Evolutionary conservation across 169 alveolate species (phyloP), one percentile per base, ranked within the genome.

Genomic region (Cryptosporidium felis): DNA sequence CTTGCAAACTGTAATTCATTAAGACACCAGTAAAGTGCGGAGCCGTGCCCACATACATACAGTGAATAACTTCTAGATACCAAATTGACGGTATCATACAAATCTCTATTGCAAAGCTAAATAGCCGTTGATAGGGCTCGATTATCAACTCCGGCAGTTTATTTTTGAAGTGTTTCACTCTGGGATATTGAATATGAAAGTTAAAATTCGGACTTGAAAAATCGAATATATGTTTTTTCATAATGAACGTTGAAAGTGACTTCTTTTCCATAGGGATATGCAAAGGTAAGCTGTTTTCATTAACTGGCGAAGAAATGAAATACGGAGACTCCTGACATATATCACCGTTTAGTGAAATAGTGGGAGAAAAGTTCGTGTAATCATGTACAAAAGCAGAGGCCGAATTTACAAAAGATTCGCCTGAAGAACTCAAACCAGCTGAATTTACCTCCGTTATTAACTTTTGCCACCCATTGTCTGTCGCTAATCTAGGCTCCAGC

Each of bases 61-160:
- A 56, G 63, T 56, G 63, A 56, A 56, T 56, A 3, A 56, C 32
- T 14, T 56, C 63, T 30, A 56, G 3, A 56, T 56, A 56, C 63
- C 63, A 56, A 56, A 56, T 56, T 12, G 63, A 56, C 32, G 63
- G 63, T n/a, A 56, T 56, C 63, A 56, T 56, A 23, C 63, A 56
- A 16, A 56, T 26, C 32, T 56, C 63, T 26, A 56, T 56, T 10
- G 63, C 63, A 56, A 56, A 56, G 18, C 63, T 56, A 38, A 56
- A 30, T 26, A 56, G 32, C 16, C 63, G 63, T 8, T 56, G 63
- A 28, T 56, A 56, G 21, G 63, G 63, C 44, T 56, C 44, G 0
- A 56, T 5, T 56, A 56, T 42, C 6, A 56, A 21, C 5, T 56
- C 63, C 5, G 63, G 63, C 14, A 56, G 23, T 30, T 5, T 21